Percentiles rank a stretch among this genome's conserved stretches.
Evolutionary conservation across 2,329 filamentous ascomycete genomes (phyloP).

Genomic region (Penicillium sp.): DNA sequence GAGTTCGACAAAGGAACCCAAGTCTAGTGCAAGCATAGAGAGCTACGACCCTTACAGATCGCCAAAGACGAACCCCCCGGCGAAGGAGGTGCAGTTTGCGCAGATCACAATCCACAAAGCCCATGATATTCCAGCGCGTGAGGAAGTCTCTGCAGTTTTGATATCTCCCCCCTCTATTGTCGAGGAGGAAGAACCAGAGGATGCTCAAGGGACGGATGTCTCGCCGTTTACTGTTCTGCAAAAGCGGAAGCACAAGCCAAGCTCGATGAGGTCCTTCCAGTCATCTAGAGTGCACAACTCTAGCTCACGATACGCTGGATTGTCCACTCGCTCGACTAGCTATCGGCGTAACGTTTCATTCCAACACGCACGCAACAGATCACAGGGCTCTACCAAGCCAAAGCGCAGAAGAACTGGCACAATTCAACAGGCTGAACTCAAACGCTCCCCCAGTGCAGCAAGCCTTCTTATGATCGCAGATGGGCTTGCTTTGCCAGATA

Average conservation of each 20-base stretch:
- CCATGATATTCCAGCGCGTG: slow-evolving; percentile 14
- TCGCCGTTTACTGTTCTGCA: slow-evolving; percentile 40
- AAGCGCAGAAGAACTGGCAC: slow-evolving; percentile 27
- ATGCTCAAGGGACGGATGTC: background rate
- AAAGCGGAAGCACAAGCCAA: slow-evolving; percentile 38
- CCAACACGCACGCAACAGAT: slow-evolving; percentile 55
- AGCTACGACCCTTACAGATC: slow-evolving; percentile 87
- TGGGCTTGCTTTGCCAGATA: slow-evolving; percentile 26
- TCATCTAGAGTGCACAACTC: slow-evolving; percentile 54
- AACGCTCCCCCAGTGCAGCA: slow-evolving; percentile 29
- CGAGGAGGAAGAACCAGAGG: slow-evolving; percentile 29
- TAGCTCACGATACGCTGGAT: slow-evolving; percentile 46
- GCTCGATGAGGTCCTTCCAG: slow-evolving; percentile 44
- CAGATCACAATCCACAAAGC: slow-evolving; percentile 70
- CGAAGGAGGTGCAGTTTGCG: slow-evolving; percentile 61
- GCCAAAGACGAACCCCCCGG: slow-evolving; percentile 58
- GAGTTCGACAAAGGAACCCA: slow-evolving; percentile 55
- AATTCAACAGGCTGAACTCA: slow-evolving; percentile 31
- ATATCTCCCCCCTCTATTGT: slow-evolving; percentile 26
- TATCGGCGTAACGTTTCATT: slow-evolving; percentile 68
- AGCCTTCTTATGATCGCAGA: slow-evolving; percentile 33
- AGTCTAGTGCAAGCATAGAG: slow-evolving; percentile 50
- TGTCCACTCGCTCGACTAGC: slow-evolving; percentile 52
- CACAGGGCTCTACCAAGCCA: slow-evolving; percentile 35
- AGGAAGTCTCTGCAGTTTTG: slow-evolving; percentile 10